These are phyloP conservation scores for Jatropha multifida DNA, from an alignment of 441 rosid genomes.

Conservation along the genomic window DNA sequence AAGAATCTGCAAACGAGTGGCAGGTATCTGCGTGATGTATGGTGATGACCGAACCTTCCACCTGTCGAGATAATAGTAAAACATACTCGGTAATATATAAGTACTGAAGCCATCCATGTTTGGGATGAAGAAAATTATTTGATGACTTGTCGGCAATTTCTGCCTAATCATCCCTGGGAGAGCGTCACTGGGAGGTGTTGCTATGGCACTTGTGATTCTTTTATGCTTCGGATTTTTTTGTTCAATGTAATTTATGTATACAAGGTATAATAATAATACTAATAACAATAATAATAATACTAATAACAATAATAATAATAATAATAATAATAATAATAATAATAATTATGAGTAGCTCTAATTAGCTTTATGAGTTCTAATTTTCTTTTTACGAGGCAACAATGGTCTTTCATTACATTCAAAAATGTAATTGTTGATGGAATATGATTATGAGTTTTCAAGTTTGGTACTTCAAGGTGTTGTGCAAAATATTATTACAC, in stretches of 20 bases:
- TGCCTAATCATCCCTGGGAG: neutral
- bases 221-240: slow-evolving; percentile 33
- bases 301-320: slow-evolving; percentile 10
- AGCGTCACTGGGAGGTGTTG: neutral
- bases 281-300: no score
- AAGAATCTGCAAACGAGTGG: slow-evolving; percentile 89
- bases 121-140: slow-evolving; percentile 3
- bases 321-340: no score
- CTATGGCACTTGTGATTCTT: neutral
- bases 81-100: neutral
- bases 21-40: slow-evolving; percentile 90
- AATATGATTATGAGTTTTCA: neutral
- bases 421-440: slow-evolving; percentile 4
- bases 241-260: slow-evolving; percentile 28
- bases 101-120: neutral
- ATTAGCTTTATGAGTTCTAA: slow-evolving; percentile 14
- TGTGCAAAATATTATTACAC: neutral
- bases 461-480: neutral
- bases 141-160: slow-evolving; percentile 10
- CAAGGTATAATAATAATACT: slow-evolving; percentile 4
- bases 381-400: slow-evolving; percentile 27
- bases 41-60: slow-evolving; percentile 34
- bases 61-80: neutral
- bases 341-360: slow-evolving; percentile 1
- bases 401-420: slow-evolving; percentile 28